phyloP scores from a whole-genome alignment of 257 asterid genomes.

The Cynanchum wilfordii region DNA sequence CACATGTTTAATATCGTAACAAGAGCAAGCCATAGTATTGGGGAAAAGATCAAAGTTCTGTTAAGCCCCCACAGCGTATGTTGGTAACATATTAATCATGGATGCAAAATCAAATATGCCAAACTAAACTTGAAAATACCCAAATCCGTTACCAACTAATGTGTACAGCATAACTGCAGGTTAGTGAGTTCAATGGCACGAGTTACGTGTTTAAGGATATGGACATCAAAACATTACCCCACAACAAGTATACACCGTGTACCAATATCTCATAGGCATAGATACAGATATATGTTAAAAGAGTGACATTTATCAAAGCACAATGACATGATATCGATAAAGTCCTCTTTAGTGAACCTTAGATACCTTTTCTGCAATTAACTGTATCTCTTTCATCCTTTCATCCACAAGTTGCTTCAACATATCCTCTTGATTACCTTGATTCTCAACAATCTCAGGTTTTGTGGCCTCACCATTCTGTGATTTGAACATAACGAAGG shows the following conservation, averaged over 20 bases:
- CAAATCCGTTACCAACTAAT: not conserved
- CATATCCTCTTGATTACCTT: conserved; percentile 53
- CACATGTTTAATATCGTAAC: not conserved
- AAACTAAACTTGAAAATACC: not conserved
- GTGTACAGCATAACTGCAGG: not conserved
- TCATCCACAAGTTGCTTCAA: conserved; percentile 60
- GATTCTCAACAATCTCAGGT: conserved; percentile 44
- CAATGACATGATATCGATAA: not conserved
- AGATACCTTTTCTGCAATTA: conserved; percentile 55
- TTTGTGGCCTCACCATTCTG: conserved; percentile 31
- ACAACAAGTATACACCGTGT: not conserved
- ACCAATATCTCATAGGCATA: not conserved
- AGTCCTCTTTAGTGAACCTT: conserved; percentile 20
- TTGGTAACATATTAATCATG: not conserved
- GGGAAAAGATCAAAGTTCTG: not conserved
- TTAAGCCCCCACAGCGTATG: too few relatives aligned
- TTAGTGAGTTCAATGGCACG: conserved; percentile 1
- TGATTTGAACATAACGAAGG: conserved; percentile 77
- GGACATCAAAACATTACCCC: not conserved
- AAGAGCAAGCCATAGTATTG: too few relatives aligned
- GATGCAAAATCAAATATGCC: not conserved
- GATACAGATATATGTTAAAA: too few relatives aligned
- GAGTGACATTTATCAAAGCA: not conserved
- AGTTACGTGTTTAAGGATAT: not conserved
- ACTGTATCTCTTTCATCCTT: conserved; percentile 63